These are phyloP conservation scores for Pseudopithomyces maydicus DNA, from an alignment of 2,329 filamentous ascomycete genomes.

Conservation along the genomic window DNA sequence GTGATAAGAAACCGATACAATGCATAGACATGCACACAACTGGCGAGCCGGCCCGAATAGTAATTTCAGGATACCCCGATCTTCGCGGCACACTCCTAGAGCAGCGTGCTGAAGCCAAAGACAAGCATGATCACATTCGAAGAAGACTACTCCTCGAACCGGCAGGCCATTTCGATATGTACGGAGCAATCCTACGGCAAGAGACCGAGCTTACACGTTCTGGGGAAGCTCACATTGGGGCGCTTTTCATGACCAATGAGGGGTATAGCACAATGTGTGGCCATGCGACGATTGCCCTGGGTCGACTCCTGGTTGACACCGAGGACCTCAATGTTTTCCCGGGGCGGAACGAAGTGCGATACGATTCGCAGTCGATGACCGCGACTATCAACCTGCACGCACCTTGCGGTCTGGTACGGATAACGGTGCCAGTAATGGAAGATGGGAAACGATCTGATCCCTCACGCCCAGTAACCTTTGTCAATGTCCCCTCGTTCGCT, in stretches of 20 bases:
- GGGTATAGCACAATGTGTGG: constrained; percentile 59
- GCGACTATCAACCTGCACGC: constrained; percentile 49
- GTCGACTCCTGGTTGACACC: constrained; percentile 27
- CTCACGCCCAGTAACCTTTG: constrained; percentile 46
- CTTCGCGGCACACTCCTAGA: constrained; percentile 48
- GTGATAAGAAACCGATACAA: background rate
- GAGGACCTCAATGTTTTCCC: constrained; percentile 49
- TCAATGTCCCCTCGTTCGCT: constrained; percentile 51
- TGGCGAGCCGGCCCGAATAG: constrained; percentile 56
- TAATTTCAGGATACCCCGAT: constrained; percentile 49
- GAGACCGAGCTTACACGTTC: constrained; percentile 49
- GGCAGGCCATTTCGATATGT: constrained; percentile 58
- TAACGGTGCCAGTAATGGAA: constrained; percentile 46
- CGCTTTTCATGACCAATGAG: constrained; percentile 55
- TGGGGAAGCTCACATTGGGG: constrained; percentile 54
- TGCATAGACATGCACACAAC: constrained; percentile 51
- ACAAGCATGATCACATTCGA: constrained; percentile 49
- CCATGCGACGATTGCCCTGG: constrained; percentile 58
- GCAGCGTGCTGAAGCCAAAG: constrained; percentile 46
- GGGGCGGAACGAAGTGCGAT: constrained; percentile 33
- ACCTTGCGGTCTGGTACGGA: constrained; percentile 51
- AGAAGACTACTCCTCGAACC: constrained; percentile 53
- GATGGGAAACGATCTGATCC: constrained; percentile 42
- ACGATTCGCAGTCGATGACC: constrained; percentile 28
- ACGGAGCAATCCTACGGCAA: constrained; percentile 53